These are phyloP conservation scores for Ceriops decandra DNA, from an alignment of 345 rosid species.

Conservation along the genomic window DNA sequence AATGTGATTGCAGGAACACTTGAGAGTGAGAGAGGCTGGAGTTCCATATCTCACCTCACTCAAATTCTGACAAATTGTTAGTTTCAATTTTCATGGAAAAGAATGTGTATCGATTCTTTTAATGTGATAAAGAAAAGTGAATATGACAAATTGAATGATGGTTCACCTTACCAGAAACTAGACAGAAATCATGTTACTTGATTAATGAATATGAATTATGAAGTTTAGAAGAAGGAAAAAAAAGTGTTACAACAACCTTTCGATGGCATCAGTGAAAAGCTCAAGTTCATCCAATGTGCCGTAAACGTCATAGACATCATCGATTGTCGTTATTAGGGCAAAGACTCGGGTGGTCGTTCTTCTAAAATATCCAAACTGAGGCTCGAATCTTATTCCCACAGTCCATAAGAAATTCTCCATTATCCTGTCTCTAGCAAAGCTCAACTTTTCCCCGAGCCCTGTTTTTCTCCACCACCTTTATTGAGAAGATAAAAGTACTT, in stretches of 20 bases:
- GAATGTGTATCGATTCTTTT: too few relatives aligned
- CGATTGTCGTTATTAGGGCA: conserved; percentile 23
- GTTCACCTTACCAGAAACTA: too few relatives aligned
- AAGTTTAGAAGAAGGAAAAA: neutral
- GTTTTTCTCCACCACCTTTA: conserved; percentile 39
- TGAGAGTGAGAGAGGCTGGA: too few relatives aligned
- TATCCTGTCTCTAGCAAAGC: conserved; percentile 38
- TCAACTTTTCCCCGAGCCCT: conserved; percentile 21
- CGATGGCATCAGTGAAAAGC: conserved; percentile 22
- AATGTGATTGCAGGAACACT: too few relatives aligned
- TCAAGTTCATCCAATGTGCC: conserved; percentile 41
- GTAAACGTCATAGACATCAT: conserved; percentile 45
- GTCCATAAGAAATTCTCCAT: conserved; percentile 37
- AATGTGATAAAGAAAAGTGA: neutral
- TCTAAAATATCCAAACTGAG: conserved; percentile 26
- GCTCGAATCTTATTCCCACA: conserved; percentile 26
- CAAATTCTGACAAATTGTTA: too few relatives aligned
- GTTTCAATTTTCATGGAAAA: too few relatives aligned
- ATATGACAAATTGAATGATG: too few relatives aligned
- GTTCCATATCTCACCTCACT: too few relatives aligned
- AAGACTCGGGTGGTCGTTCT: conserved; percentile 20
- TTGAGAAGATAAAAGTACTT: too few relatives aligned
- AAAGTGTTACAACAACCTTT: neutral
- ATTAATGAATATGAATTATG: neutral
- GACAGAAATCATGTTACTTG: neutral